A percentile compares a stretch with the other conserved stretches of the same genome.
phyloP scores from a whole-genome alignment of 2,329 filamentous ascomycete species.

The Pseudogymnoascus sp. region DNA sequence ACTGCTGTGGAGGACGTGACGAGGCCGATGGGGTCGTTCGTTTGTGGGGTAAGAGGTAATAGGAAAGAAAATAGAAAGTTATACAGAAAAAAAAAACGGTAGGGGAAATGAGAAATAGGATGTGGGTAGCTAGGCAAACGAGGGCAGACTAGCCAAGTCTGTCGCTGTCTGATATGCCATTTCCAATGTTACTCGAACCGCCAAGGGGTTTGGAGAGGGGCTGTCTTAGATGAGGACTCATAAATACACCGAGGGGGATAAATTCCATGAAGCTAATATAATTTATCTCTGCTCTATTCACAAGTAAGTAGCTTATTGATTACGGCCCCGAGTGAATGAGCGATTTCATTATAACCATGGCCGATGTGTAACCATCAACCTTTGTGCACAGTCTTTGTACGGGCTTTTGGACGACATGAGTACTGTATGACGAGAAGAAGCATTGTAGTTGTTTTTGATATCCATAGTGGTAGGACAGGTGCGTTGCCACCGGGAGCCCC shows the following conservation, averaged over 20 bases:
- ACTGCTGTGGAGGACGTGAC: neutral
- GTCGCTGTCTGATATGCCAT: neutral
- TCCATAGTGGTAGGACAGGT: too few relatives aligned
- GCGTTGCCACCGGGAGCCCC: too few relatives aligned
- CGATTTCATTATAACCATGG: neutral
- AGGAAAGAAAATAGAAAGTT: neutral
- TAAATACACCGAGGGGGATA: neutral
- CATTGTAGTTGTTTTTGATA: too few relatives aligned
- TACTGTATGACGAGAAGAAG: neutral
- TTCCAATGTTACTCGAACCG: neutral
- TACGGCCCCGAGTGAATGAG: neutral
- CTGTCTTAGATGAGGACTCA: neutral
- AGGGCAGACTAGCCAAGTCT: too few relatives aligned
- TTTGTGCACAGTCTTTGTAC: neutral
- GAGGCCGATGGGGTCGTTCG: neutral
- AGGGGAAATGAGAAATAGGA: neutral
- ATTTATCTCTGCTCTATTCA: neutral
- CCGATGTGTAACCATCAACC: neutral
- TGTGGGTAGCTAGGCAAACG: neutral
- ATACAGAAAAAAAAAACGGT: too few relatives aligned
- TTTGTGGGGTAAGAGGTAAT: neutral
- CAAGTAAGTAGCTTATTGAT: neutral
- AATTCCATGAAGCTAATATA: neutral
- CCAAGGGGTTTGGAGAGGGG: neutral
- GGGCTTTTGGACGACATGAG: neutral